Evolutionary conservation across 2,329 filamentous ascomycete species (phyloP).

Genomic region (Fusarium sp.): DNA sequence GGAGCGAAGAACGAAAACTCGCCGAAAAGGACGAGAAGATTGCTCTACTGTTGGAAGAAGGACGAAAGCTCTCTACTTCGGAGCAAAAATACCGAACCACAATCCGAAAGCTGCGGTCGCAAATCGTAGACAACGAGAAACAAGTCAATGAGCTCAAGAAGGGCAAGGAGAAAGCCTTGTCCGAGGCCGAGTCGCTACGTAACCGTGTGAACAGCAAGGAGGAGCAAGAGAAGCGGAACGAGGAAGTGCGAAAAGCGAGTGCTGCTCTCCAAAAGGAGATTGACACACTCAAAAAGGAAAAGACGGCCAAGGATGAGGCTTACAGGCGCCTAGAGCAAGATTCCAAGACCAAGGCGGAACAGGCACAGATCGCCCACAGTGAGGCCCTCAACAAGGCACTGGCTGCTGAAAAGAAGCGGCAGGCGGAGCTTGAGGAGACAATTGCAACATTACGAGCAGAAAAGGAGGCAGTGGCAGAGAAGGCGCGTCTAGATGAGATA

Average conservation of each 20-base stretch:
- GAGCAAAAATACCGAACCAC: constrained; percentile 87
- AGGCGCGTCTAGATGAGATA: constrained; percentile 74
- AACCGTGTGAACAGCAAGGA: constrained; percentile 62
- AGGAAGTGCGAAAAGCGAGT: constrained; percentile 64
- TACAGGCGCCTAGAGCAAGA: constrained; percentile 78
- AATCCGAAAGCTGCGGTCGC: constrained; percentile 82
- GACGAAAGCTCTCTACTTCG: constrained; percentile 84
- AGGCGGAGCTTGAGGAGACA: constrained; percentile 66
- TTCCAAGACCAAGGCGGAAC: constrained; percentile 73
- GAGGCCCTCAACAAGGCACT: constrained; percentile 76
- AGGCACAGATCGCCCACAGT: constrained; percentile 72
- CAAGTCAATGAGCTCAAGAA: constrained; percentile 69
- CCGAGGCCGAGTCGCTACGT: constrained; percentile 60
- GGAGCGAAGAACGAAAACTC: constrained; percentile 80
- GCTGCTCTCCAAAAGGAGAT: constrained; percentile 58
- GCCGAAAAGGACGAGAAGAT: constrained; percentile 93
- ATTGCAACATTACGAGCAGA: constrained; percentile 79
- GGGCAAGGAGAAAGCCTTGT: constrained; percentile 68
- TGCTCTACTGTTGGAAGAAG: constrained; percentile 90
- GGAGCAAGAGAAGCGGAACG: constrained; percentile 66
- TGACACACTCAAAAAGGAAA: constrained; percentile 60
- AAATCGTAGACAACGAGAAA: constrained; percentile 74
- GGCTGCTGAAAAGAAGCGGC: constrained; percentile 71
- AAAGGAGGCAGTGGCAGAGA: constrained; percentile 79
- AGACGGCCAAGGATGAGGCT: constrained; percentile 69